Evolutionary conservation across 2,329 filamentous ascomycete genomes (phyloP).

Genomic region (Sarocladium strictum): DNA sequence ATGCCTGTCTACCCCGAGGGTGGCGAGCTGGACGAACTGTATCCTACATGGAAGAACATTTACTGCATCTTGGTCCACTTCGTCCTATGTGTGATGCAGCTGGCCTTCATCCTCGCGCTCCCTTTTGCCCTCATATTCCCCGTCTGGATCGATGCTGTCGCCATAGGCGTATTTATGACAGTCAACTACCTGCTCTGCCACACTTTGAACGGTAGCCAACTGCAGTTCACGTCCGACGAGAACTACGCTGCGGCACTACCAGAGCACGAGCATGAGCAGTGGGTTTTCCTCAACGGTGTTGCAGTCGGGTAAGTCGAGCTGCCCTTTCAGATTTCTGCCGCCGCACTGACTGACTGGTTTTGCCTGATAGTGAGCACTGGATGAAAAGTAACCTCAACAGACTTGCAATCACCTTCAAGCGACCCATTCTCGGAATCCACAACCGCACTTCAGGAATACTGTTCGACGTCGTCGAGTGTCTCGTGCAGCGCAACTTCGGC

Average conservation of each 20-base stretch:
- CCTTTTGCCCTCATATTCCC: slow-evolving; percentile 43
- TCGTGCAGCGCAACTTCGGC: slow-evolving; percentile 68
- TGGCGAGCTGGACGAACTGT: slow-evolving; percentile 57
- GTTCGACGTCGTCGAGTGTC: slow-evolving; percentile 71
- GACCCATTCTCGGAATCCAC: slow-evolving; percentile 67
- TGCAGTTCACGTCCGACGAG: slow-evolving; percentile 45
- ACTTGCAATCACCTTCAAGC: slow-evolving; percentile 64
- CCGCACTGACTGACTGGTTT: slow-evolving; percentile 11
- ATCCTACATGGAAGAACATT: slow-evolving; percentile 50
- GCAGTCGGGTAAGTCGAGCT: slow-evolving; percentile 45
- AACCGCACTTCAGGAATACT: slow-evolving; percentile 69
- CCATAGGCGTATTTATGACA: slow-evolving; percentile 36
- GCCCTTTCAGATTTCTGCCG: background rate
- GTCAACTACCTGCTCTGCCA: slow-evolving; percentile 46
- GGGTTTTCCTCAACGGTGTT: slow-evolving; percentile 77
- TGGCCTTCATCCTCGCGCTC: slow-evolving; percentile 52
- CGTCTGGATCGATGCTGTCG: slow-evolving; percentile 38
- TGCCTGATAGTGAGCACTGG: slow-evolving; percentile 49
- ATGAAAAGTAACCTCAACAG: slow-evolving; percentile 65
- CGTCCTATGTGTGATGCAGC: slow-evolving; percentile 53
- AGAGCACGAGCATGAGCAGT: slow-evolving; percentile 58
- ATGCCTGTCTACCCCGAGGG: slow-evolving; percentile 48
- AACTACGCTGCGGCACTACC: slow-evolving; percentile 42
- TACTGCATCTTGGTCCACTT: slow-evolving; percentile 52
- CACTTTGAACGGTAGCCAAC: slow-evolving; percentile 42